A percentile compares a stretch with the other conserved stretches of the same genome.
Conservation (phyloP, 495 filamentous ascomycete species). For the Coniosporium apollinis region DNA sequence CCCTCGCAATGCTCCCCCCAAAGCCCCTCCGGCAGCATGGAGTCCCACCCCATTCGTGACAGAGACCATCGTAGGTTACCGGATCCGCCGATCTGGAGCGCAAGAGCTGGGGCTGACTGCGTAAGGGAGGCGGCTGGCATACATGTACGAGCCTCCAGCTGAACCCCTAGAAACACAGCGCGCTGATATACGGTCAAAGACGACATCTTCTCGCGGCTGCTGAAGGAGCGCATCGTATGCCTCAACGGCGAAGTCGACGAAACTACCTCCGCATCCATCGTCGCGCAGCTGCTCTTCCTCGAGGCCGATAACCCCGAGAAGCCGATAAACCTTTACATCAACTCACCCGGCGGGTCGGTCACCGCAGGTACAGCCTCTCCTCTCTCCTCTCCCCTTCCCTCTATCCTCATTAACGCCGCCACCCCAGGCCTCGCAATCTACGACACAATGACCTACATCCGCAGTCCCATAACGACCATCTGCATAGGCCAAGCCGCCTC, state of each 20-base stretch:
- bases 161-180: slow-evolving; percentile 12
- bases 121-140: slow-evolving; percentile 76
- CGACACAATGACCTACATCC: slow-evolving; percentile 97
- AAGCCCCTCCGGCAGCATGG: slow-evolving; percentile 15
- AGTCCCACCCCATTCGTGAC: slow-evolving; percentile 28
- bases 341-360: slow-evolving; percentile 90
- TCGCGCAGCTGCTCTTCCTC: slow-evolving; percentile 91
- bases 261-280: slow-evolving; percentile 70
- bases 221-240: slow-evolving; percentile 82
- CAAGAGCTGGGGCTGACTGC: slow-evolving; percentile 23
- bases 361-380: slow-evolving; percentile 41
- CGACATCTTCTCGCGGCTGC: slow-evolving; percentile 20
- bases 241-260: slow-evolving; percentile 89
- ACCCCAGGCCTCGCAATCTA: slow-evolving; percentile 89
- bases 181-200: slow-evolving; percentile 60
- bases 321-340: slow-evolving; percentile 93
- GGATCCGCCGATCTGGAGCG: background rate
- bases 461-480: slow-evolving; percentile 78
- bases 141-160: slow-evolving; percentile 42
- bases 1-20: slow-evolving; percentile 1
- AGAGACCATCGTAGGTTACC: slow-evolving; percentile 44
- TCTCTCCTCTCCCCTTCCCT: background rate
- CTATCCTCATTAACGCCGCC: too few species aligned
- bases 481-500: slow-evolving; percentile 88
- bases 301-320: slow-evolving; percentile 92